Evolutionary conservation across 208 protist genomes (phyloP).

Genomic region (Endotrypanum monterogeii): DNA sequence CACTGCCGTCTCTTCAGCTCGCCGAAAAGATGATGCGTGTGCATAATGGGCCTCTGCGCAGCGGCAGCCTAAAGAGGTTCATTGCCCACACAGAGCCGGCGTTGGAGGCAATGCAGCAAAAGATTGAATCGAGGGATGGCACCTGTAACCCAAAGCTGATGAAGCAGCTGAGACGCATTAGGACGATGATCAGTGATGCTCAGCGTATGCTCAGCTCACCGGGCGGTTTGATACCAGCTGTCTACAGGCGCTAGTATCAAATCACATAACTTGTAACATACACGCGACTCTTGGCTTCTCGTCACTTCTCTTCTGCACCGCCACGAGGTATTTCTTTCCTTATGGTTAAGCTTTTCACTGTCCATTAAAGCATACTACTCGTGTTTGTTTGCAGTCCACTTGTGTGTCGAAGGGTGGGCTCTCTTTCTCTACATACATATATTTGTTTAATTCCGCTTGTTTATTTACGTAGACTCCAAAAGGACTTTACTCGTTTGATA

Average conservation of each 20-base stretch:
- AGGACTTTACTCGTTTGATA: too few species aligned
- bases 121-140: slow-evolving; percentile 16
- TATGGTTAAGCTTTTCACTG: background rate
- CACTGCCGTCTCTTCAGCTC: slow-evolving; percentile 30
- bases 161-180: slow-evolving; percentile 33
- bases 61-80: slow-evolving; percentile 49
- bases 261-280: background rate
- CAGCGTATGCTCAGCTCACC: slow-evolving; percentile 44
- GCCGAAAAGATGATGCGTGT: slow-evolving; percentile 31
- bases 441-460: background rate
- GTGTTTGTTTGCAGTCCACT: background rate
- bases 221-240: slow-evolving; percentile 32
- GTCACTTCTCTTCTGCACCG: background rate
- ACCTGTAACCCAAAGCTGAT: slow-evolving; percentile 28
- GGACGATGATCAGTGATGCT: slow-evolving; percentile 49
- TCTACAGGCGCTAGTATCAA: slow-evolving; percentile 41
- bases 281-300: background rate
- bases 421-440: background rate
- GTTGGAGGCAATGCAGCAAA: slow-evolving; percentile 34
- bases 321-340: background rate
- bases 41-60: slow-evolving; percentile 39
- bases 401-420: background rate
- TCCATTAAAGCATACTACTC: too few species aligned
- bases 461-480: background rate
- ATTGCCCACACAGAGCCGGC: slow-evolving; percentile 42